Base-by-base conservation (phyloP, 352 stramenopile species). In the Globisporangium takayamanum region DNA sequence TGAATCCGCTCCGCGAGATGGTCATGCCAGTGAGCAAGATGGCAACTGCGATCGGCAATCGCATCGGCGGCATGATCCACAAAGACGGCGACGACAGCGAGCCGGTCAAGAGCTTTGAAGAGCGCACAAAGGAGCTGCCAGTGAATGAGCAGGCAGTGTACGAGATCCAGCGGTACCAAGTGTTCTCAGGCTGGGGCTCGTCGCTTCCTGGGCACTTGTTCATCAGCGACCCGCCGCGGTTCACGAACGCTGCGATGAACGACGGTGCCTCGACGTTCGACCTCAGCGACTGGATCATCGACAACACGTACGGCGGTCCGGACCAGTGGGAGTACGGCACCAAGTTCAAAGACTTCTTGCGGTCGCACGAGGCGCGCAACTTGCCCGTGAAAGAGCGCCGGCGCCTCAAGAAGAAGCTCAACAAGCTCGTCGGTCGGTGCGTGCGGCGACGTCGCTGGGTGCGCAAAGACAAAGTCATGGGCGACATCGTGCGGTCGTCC, bases 301-400 rank as follows among this genome's bases (percentile, higher is more conserved):
- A 94, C 66, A 88, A 79, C 28, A 60, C 70, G 8, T 86, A 89
- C 25, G 84, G 82, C n/a, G 70, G 72, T 37, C 66, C 67, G 12
- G 82, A 91, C 69, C 79, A 92, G 56, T 94, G 84, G 84, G 77
- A 94, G 44, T 92, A 94, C 69, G 82, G 77, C 6, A 92, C 82
- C 22, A 88, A 83, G 63, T 92, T 94, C 60, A 88, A 90, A 62
- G 84, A 94, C 59, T 92, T 89, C 22, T 51, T 90, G 55, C 77
- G 78, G 1, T 79, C 80, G 4, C 75, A 79, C n/a, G 67, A 89
- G 39, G 71, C 75, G n/a, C 57, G 61, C 8, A 59, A 77, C 22
- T 56, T 81, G 22, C 63, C 68, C 2, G 51, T 75, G 16, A 84
- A 85, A 36, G 76, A 89, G 20, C 80, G 77, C 22, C 76, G 74